Percentiles rank a stretch among this genome's conserved stretches.
Conservation (phyloP, 1,139 yeast genomes). For the Candida sp. region DNA sequence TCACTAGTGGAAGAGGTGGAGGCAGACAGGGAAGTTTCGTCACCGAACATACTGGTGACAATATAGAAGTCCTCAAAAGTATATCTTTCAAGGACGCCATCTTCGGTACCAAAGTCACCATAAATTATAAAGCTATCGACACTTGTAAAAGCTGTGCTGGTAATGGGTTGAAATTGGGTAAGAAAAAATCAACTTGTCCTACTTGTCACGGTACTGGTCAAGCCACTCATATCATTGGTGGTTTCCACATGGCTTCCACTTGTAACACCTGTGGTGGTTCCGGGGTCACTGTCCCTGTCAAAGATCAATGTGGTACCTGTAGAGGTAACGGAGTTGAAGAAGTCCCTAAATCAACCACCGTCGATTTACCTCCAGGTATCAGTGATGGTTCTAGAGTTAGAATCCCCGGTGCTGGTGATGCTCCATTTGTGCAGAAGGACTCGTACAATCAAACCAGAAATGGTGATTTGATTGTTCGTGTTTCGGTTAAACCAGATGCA, state of each 20-base stretch:
- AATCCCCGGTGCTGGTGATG: conserved; percentile 87
- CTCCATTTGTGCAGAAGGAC: conserved; percentile 70
- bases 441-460: conserved; percentile 61
- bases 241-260: conserved; percentile 96
- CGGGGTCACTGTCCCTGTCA: conserved; percentile 71
- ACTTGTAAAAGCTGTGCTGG: conserved; percentile 82
- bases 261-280: conserved; percentile 86
- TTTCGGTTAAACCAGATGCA: conserved; percentile 73
- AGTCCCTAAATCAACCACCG: conserved; percentile 61
- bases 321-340: conserved; percentile 87
- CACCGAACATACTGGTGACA: conserved; percentile 85
- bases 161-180: conserved; percentile 77
- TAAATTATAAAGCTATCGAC: conserved; percentile 73
- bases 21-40: conserved; percentile 44
- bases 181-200: conserved; percentile 74
- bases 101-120: conserved; percentile 66
- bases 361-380: conserved; percentile 88
- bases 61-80: conserved; percentile 74
- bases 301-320: conserved; percentile 75
- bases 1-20: conserved; percentile 43
- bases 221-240: conserved; percentile 83
- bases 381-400: conserved; percentile 84
- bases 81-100: conserved; percentile 85
- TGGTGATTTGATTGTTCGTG: conserved; percentile 86
- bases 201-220: conserved; percentile 95